Base-by-base conservation (phyloP, 2,329 filamentous ascomycete species). In the Sphaerulina musiva region DNA sequence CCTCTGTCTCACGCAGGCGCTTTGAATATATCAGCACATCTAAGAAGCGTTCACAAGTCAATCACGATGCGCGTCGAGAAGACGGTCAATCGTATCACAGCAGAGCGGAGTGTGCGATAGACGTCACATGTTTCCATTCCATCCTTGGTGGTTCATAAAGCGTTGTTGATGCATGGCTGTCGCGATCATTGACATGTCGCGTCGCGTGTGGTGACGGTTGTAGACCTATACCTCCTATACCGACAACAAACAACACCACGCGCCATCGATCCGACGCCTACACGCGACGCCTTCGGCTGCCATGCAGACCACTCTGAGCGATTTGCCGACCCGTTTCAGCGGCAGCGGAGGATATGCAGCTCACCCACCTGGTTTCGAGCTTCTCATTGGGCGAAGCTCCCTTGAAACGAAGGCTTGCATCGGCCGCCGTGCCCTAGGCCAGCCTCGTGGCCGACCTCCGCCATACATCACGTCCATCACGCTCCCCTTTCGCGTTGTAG, bases 371-470 rank as follows among this genome's bases (percentile, higher is more conserved):
- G 20, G 2, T 32, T 26, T 39, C 41, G 41, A 45, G 46, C 43
- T 40, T 11, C 34, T 47, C 50, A 54, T 54, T 56, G 58, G 53
- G 41, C 36, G 48, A 48, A 53, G 53, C 51, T 53, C 23, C 51
- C 51, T 32, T 59, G 59, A 61, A 61, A 61, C 57, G 48, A 44
- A 51, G 17, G 17, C 20, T 38, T 51, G 54, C 46, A 31, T 48
- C 42, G 57, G 42, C 52, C 52, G 53, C 47, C 44, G 56, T 48
- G 41, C 54, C 39, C 52, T 53, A 31, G 41, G 36, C 59, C 59
- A 61, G 23, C 80, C 79, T 54, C 63, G 52, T 46, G 49, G 54
- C 59, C 54, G 43, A 57, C 51, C 41, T 48, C 58, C 46, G 48
- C 65, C 65, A 68, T 54, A 64, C 60, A 66, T 61, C 63, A 64